Conservation (phyloP, 495 filamentous ascomycete genomes). For the Sordaria brevicollis region DNA sequence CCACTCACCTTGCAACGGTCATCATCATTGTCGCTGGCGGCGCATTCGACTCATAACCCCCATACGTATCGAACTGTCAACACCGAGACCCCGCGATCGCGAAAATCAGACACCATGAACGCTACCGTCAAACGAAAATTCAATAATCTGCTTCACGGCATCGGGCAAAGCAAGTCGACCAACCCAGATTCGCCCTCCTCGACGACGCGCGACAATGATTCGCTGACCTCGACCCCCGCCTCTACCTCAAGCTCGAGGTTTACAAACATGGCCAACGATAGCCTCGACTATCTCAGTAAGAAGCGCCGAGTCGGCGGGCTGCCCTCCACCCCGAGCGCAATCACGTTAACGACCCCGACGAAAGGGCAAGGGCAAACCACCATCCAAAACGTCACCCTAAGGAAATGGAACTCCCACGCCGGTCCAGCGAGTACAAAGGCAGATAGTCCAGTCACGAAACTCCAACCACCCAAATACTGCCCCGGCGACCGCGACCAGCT, state of each 20-base stretch:
- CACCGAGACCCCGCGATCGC: background rate
- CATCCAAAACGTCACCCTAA: slow-evolving; percentile 30
- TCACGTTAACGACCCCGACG: slow-evolving; percentile 9
- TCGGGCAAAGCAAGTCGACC: slow-evolving; percentile 29
- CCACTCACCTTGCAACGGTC: background rate
- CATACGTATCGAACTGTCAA: background rate
- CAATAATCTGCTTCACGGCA: slow-evolving; percentile 43
- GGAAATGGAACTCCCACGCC: slow-evolving; percentile 26
- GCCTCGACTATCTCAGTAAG: slow-evolving; percentile 30
- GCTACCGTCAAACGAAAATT: slow-evolving; percentile 47
- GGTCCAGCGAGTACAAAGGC: background rate
- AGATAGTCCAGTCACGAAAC: background rate
- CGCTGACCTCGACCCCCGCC: background rate
- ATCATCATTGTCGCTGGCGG: background rate
- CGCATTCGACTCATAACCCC: background rate
- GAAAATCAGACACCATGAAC: slow-evolving; percentile 30
- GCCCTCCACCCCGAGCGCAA: slow-evolving; percentile 7
- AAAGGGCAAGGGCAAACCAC: slow-evolving; percentile 16
- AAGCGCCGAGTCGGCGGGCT: slow-evolving; percentile 33
- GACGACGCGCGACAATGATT: slow-evolving; percentile 1
- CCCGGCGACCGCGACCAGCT: slow-evolving; percentile 80
- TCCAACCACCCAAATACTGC: slow-evolving; percentile 41
- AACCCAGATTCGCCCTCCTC: slow-evolving; percentile 12
- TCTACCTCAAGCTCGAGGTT: slow-evolving; percentile 8
- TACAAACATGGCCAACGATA: slow-evolving; percentile 13